A percentile compares a stretch with the other conserved stretches of the same genome.
These are phyloP conservation scores for Naganishia albida DNA, from an alignment of 1,284 basidiomycete genomes.

Conservation along the genomic window DNA sequence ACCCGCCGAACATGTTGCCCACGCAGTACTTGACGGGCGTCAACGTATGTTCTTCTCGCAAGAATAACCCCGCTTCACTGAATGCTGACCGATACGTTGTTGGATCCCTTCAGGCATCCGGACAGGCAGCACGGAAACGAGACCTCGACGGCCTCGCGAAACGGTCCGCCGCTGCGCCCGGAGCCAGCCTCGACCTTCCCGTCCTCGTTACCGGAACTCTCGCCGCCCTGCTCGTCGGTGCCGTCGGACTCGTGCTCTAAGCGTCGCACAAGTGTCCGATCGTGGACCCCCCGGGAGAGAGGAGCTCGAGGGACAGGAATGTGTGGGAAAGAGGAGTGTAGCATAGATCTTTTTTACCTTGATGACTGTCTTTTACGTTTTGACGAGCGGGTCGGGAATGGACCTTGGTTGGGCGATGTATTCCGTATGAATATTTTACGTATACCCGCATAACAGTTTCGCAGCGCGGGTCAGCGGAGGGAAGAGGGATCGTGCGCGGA, in stretches of 20 bases:
- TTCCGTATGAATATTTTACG: not conserved
- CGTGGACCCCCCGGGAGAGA: not conserved
- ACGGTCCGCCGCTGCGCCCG: constrained; percentile 1
- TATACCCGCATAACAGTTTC: not conserved
- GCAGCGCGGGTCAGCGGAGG: too few relatives aligned
- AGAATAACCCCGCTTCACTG: too few relatives aligned
- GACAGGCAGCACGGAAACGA: constrained; percentile 21
- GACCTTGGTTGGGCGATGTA: not conserved
- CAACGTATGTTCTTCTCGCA: constrained; percentile 45
- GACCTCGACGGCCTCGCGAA: constrained; percentile 13
- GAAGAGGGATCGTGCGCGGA: too few relatives aligned
- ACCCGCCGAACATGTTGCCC: constrained; percentile 55
- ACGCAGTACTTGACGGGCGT: constrained; percentile 51
- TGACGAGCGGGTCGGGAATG: not conserved
- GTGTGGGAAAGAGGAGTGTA: too few relatives aligned
- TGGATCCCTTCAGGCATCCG: constrained; percentile 14
- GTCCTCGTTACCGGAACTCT: not conserved
- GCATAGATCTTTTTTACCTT: too few relatives aligned
- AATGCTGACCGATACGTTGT: too few relatives aligned
- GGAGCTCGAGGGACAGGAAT: not conserved
- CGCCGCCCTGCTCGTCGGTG: constrained; percentile 8
- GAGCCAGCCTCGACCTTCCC: not conserved
- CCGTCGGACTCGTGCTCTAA: constrained; percentile 5
- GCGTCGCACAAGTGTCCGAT: not conserved
- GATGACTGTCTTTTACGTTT: not conserved